These are phyloP conservation scores for Podospora appendiculata DNA, from an alignment of 495 filamentous ascomycete genomes.

Conservation along the genomic window DNA sequence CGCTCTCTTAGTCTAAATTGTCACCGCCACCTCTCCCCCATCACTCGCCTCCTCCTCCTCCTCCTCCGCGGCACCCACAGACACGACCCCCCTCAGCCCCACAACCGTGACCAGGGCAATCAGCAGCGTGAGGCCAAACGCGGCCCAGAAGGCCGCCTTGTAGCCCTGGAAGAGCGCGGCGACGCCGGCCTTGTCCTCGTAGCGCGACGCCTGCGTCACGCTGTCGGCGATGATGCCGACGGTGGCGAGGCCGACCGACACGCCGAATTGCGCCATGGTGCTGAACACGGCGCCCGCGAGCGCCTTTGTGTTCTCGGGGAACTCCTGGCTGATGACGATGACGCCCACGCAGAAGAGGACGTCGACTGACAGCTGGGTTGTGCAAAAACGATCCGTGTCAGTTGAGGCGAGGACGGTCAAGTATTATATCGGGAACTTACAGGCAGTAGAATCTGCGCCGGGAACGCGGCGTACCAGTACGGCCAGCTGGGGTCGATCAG, in stretches of 20 bases:
- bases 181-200: constrained; percentile 20
- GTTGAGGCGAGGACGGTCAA: too few relatives aligned
- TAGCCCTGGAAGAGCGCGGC: too few relatives aligned
- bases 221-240: constrained; percentile 47
- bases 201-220: constrained; percentile 31
- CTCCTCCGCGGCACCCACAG: too few relatives aligned
- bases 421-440: too few relatives aligned
- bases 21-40: too few relatives aligned
- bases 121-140: too few relatives aligned
- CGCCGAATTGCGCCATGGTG: constrained; percentile 54
- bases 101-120: too few relatives aligned
- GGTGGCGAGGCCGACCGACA: constrained; percentile 48
- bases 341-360: constrained; percentile 55
- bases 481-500: constrained; percentile 32
- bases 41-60: too few relatives aligned
- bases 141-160: too few relatives aligned
- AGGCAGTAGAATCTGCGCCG: constrained; percentile 1
- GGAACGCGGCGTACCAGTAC: constrained; percentile 53
- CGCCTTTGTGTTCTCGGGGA: constrained; percentile 49
- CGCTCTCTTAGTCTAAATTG: too few relatives aligned
- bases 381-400: too few relatives aligned
- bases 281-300: constrained; percentile 61
- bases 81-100: too few relatives aligned
- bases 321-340: constrained; percentile 54
- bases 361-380: constrained; percentile 35